Base-by-base conservation (phyloP, 2,329 filamentous ascomycete species). In the Myriosclerotinia duriaeana region DNA sequence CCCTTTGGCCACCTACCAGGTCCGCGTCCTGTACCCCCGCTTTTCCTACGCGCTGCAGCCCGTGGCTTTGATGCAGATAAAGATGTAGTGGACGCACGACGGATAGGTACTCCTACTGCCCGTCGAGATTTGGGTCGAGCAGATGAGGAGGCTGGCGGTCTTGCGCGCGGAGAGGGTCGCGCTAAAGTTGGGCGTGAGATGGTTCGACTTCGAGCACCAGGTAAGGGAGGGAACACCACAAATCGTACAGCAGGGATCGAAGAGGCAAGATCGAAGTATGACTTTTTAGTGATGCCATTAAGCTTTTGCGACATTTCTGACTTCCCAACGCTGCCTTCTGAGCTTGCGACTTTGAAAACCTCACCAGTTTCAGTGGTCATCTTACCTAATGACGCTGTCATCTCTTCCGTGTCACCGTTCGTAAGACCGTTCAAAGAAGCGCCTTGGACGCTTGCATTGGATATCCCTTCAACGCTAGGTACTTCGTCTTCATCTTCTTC, bases 191-290 rank as follows among this genome's bases (percentile, higher is more conserved):
- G 66, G 34, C 77, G 75, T 38, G 72, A 68, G 12, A 70, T 70
- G 8, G 68, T 80, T 30, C 85, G 81, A 62, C 80, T 78, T 44
- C 69, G 68, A 26, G 74, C 69, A 44, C 84, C 84, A 26, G 84
- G 84, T 11, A 90, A 78, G 0, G 89, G 85, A 11, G 92, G 92
- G 73, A 91, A 94, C 52, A 95, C 86, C 72, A 93, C 89, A 76
- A 92, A 96, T 44, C 91, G 85, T 1, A 82, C 87, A 0, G 87
- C 81, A 3, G 90, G 90, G 36, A 95, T 89, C 58, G 80, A 67
- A 22, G 68, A 68, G 15, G 74, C 73, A 48, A 71, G 69, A 53
- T 74, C 74, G 54, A 70, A 76, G 62, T 75, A 75, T 12, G 69
- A 67, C 36, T 71, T 72, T 60, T 72, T 74, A 0, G 70, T 56